These are phyloP conservation scores for Suhomyces pyralidae DNA, from an alignment of 805 yeast genomes.

Conservation along the genomic window DNA sequence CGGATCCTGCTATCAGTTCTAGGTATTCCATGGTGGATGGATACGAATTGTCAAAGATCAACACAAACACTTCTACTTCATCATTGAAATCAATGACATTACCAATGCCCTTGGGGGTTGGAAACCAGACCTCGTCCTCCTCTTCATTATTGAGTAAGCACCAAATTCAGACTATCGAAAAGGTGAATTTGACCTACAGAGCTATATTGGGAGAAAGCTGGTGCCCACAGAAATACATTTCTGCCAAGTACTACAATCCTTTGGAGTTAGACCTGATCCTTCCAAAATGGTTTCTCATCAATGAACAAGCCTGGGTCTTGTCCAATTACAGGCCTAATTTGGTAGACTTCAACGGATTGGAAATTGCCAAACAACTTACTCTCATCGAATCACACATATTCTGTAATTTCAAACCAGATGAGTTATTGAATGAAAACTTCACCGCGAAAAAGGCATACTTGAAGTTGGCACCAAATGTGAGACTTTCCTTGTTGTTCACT, in stretches of 20 bases:
- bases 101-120: slow-evolving; percentile 43
- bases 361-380: slow-evolving; percentile 74
- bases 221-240: slow-evolving; percentile 33
- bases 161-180: slow-evolving; percentile 46
- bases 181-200: slow-evolving; percentile 51
- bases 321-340: slow-evolving; percentile 51
- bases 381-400: slow-evolving; percentile 67
- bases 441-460: slow-evolving; percentile 57
- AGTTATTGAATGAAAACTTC: slow-evolving; percentile 62
- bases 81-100: slow-evolving; percentile 40
- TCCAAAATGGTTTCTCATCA: slow-evolving; percentile 47
- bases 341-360: slow-evolving; percentile 63
- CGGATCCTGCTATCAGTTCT: slow-evolving; percentile 10
- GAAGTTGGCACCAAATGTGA: slow-evolving; percentile 61
- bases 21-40: slow-evolving; percentile 54
- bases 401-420: slow-evolving; percentile 60
- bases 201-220: slow-evolving; percentile 49
- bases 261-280: slow-evolving; percentile 36
- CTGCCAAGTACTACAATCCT: slow-evolving; percentile 28
- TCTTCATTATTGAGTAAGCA: slow-evolving; percentile 35
- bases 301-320: slow-evolving; percentile 58
- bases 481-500: slow-evolving; percentile 61
- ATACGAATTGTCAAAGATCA: slow-evolving; percentile 51
- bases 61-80: slow-evolving; percentile 45
- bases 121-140: slow-evolving; percentile 40